Percentiles rank a stretch among this genome's conserved stretches.
Conservation (phyloP, 768 basidiomycete genomes). For the Asterophora lycoperdoides region DNA sequence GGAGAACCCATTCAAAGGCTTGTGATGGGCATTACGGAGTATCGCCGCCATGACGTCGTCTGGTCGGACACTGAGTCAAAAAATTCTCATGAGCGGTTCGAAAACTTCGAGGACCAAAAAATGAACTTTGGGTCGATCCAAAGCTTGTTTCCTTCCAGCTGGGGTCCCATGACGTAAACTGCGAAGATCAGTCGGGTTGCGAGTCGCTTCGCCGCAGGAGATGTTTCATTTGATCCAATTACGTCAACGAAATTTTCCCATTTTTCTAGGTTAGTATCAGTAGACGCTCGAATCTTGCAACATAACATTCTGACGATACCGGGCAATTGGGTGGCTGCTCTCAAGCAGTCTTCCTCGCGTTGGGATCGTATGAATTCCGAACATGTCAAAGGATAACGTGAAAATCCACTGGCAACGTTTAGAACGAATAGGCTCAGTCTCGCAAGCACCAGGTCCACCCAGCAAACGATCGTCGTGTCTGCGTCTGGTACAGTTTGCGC, state of each 20-base stretch:
- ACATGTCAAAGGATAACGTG: slow-evolving; percentile 23
- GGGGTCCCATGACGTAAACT: slow-evolving; percentile 48
- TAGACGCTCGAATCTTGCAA: background rate
- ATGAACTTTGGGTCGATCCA: slow-evolving; percentile 20
- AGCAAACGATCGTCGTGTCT: slow-evolving; percentile 44
- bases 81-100: background rate
- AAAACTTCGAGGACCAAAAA: background rate
- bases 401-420: slow-evolving; percentile 18
- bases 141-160: slow-evolving; percentile 25
- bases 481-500: slow-evolving; percentile 23
- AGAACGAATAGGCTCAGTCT: slow-evolving; percentile 41
- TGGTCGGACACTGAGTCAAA: slow-evolving; percentile 14
- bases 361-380: slow-evolving; percentile 33
- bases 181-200: slow-evolving; percentile 53
- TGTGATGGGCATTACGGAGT: slow-evolving; percentile 14
- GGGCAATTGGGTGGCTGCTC: slow-evolving; percentile 67
- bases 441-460: slow-evolving; percentile 59
- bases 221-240: slow-evolving; percentile 45
- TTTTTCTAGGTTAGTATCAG: slow-evolving; percentile 34
- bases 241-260: slow-evolving; percentile 47
- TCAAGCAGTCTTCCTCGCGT: slow-evolving; percentile 46
- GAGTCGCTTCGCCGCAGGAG: slow-evolving; percentile 59
- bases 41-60: slow-evolving; percentile 18
- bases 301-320: slow-evolving; percentile 30
- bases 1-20: slow-evolving; percentile 11